Percentiles rank a stretch among this genome's conserved stretches.
These are phyloP conservation scores for Ustilago tritici DNA, from an alignment of 1,284 basidiomycete species.

Conservation along the genomic window DNA sequence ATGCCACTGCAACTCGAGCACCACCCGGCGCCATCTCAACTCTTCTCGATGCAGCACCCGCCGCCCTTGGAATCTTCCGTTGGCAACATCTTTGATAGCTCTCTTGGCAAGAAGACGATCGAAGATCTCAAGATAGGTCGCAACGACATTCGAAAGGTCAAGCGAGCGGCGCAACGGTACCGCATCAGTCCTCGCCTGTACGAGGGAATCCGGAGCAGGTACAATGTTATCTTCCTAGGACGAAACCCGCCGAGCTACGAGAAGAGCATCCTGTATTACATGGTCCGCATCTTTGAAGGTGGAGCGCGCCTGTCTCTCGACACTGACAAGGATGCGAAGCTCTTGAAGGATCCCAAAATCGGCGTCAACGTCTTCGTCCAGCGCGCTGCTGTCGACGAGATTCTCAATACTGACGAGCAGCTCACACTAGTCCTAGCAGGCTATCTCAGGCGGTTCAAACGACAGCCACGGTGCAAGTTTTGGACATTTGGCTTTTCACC, in stretches of 20 bases:
- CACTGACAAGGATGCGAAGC: slow-evolving; percentile 22
- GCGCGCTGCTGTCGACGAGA: slow-evolving; percentile 22
- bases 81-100: slow-evolving; percentile 17
- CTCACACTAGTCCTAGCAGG: slow-evolving; percentile 14
- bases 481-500: slow-evolving; percentile 42
- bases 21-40: slow-evolving; percentile 13
- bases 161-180: slow-evolving; percentile 30
- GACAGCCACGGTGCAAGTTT: slow-evolving; percentile 31
- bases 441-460: slow-evolving; percentile 40
- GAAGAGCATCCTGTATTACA: slow-evolving; percentile 24
- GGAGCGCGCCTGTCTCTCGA: slow-evolving; percentile 20
- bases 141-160: slow-evolving; percentile 28
- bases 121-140: slow-evolving; percentile 24
- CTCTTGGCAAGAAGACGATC: slow-evolving; percentile 17
- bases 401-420: slow-evolving; percentile 6
- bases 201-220: slow-evolving; percentile 31
- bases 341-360: slow-evolving; percentile 21
- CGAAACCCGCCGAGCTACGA: slow-evolving; percentile 27
- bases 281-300: slow-evolving; percentile 43
- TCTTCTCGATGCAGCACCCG: slow-evolving; percentile 8
- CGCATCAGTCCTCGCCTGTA: slow-evolving; percentile 16
- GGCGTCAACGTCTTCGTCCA: slow-evolving; percentile 37
- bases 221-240: slow-evolving; percentile 45
- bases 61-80: slow-evolving; percentile 14
- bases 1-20: slow-evolving; percentile 35